Evolutionary conservation across 148 eudicot genomes (phyloP).

Genomic region (Persicaria maculosa): DNA sequence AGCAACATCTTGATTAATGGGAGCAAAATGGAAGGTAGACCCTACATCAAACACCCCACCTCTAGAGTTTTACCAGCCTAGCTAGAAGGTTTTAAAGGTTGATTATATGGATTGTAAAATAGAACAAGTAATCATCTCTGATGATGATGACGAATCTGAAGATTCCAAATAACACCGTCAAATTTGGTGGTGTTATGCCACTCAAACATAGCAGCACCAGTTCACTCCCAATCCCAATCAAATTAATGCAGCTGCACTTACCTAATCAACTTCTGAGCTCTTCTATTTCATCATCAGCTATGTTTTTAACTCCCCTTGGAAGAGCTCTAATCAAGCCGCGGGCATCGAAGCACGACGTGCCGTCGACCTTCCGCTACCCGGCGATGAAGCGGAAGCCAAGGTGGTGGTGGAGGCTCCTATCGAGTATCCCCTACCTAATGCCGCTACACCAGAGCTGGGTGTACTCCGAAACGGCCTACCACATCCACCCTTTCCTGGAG

Average conservation of each 20-base stretch:
- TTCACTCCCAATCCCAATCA: neutral
- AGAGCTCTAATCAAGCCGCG: constrained; percentile 3
- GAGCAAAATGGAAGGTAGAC: neutral
- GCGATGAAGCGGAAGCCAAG: constrained; percentile 59
- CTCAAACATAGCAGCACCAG: neutral
- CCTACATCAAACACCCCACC: neutral
- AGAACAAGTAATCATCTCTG: too few species aligned
- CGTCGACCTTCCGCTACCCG: constrained; percentile 56
- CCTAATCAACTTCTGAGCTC: neutral
- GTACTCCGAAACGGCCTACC: constrained; percentile 75
- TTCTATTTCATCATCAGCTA: neutral
- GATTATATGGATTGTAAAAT: neutral
- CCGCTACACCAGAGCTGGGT: constrained; percentile 84
- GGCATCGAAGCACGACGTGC: constrained; percentile 55
- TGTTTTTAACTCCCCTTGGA: neutral
- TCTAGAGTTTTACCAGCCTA: neutral
- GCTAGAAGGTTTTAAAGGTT: neutral
- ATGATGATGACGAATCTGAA: neutral
- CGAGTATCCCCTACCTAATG: constrained; percentile 77
- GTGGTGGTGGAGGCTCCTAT: constrained; percentile 90
- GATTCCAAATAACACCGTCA: neutral
- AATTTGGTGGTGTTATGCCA: neutral
- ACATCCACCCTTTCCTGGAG: constrained; percentile 71
- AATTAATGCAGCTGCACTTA: neutral
- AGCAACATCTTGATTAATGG: neutral